Base-by-base conservation (phyloP, 176 grass and related monocot species). In the Oryza glaberrima region DNA sequence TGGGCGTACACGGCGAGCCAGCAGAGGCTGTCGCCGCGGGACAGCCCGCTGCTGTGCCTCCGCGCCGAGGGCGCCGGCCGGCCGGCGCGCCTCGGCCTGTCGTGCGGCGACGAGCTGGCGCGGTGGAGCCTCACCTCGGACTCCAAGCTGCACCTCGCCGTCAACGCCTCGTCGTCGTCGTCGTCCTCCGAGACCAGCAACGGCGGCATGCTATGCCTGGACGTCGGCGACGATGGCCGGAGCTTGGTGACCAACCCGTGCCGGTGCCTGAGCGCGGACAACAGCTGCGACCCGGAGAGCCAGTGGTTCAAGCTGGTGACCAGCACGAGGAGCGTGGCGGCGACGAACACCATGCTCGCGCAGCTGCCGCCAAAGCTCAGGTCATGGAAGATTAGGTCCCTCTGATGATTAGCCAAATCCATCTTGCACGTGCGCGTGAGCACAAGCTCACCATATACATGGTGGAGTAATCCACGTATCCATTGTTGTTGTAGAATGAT, bases 281-380 rank as follows among this genome's bases (percentile, higher is more conserved):
- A 70, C 74, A 76, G 75, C 54, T 98, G 96, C 83, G 83, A 98
- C 25, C 96, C 91, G 4, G 84, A 77, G 77, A 90, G 85, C 41
- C 96, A 98, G 77, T 95, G 96, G 96, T 98, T 98, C 84, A 95
- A 93, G 80, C 45, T 98, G 11, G 91, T 98, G 20, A 84, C 10
- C 70, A 97, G 90, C 90, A 92, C 84, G 0, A 86, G 89, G 89
- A 84, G n/a, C 49, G 51, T 87, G 70, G 41, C 6, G 75, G 41
- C 6, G 12, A 0, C 32, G 22, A 46, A 15, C 16, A n/a, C 6
- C 84, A 65, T 65, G 89, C 81, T 90, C 81, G 80, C 63, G 41
- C 76, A 80, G 84, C 89, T 84, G 64, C 80, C 81, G 2, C 30
- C 65, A 41, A 84, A 83, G 76, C 89, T 84, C 30, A 48, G 68